Evolutionary conservation across 352 stramenopile genomes (phyloP).

Genomic region (Phytophthora aleatoria): DNA sequence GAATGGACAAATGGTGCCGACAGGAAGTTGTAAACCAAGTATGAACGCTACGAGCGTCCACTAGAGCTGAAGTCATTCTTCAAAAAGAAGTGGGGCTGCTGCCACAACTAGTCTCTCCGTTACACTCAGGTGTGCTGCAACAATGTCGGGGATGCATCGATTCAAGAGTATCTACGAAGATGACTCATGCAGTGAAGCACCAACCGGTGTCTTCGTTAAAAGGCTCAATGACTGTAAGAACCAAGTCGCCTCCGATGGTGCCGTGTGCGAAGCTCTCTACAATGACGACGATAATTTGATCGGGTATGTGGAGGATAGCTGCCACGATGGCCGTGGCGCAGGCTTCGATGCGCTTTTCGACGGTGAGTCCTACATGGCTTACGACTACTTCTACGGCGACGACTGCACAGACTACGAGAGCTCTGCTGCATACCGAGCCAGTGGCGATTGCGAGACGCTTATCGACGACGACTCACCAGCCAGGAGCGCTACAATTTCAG

Average conservation of each 20-base stretch:
- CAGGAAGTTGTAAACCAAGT: not conserved
- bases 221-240: not conserved
- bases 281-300: constrained; percentile 2
- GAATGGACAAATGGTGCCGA: no score
- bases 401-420: constrained; percentile 12
- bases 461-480: not conserved
- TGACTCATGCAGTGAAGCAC: constrained; percentile 1
- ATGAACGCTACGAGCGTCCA: not conserved
- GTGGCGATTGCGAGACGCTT: constrained; percentile 6
- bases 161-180: constrained; percentile 9
- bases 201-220: constrained; percentile 5
- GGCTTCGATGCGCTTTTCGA: constrained; percentile 6
- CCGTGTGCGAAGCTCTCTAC: not conserved
- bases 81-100: not conserved
- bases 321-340: constrained; percentile 1
- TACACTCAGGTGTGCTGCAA: not conserved
- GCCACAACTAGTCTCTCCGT: not conserved
- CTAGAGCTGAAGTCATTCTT: constrained; percentile 2
- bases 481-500: constrained; percentile 6
- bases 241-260: constrained; percentile 6
- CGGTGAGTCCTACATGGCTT: constrained; percentile 7
- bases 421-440: constrained; percentile 4
- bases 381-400: constrained; percentile 7
- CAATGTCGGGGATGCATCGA: not conserved
- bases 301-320: constrained; percentile 15